phyloP scores from a whole-genome alignment of 2,329 filamentous ascomycete species.

The Trichocomaceae sp. region DNA sequence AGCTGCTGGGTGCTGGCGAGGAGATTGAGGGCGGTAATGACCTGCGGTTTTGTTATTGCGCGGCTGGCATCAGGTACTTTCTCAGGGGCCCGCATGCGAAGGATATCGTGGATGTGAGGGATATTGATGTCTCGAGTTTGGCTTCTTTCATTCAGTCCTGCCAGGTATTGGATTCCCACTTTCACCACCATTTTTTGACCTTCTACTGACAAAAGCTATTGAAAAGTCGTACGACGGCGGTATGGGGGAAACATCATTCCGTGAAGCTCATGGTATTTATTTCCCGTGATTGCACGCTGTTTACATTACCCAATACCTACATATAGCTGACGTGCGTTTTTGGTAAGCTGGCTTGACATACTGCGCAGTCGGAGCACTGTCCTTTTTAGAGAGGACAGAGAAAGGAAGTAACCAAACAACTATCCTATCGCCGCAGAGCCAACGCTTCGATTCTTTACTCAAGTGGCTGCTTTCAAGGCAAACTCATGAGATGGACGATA shows the following conservation, averaged over 20 bases:
- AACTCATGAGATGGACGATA: slow-evolving; percentile 49
- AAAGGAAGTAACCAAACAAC: slow-evolving; percentile 21
- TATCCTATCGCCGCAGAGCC: slow-evolving; percentile 24
- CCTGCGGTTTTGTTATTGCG: slow-evolving; percentile 82
- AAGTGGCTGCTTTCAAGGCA: slow-evolving; percentile 60
- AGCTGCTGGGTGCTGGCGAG: slow-evolving; percentile 59
- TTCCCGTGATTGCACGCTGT: background rate
- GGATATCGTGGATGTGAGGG: slow-evolving; percentile 52
- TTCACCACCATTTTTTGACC: background rate
- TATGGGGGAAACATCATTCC: slow-evolving; percentile 67
- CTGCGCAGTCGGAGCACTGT: slow-evolving; percentile 73
- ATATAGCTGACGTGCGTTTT: slow-evolving; percentile 1
- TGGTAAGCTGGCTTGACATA: slow-evolving; percentile 75
- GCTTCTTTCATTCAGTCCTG: slow-evolving; percentile 63
- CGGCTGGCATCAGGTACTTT: slow-evolving; percentile 74
- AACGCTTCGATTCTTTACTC: slow-evolving; percentile 33
- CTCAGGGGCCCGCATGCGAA: slow-evolving; percentile 58
- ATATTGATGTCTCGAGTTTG: slow-evolving; percentile 68
- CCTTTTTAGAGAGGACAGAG: slow-evolving; percentile 62
- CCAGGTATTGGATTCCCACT: slow-evolving; percentile 39
- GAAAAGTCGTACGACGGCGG: slow-evolving; percentile 74
- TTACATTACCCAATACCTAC: slow-evolving; percentile 12
- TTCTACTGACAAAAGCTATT: slow-evolving; percentile 21
- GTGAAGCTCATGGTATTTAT: slow-evolving; percentile 71
- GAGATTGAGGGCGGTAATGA: slow-evolving; percentile 72